These are phyloP conservation scores for Striga hermonthica DNA, from an alignment of 305 asterid species.

Conservation along the genomic window DNA sequence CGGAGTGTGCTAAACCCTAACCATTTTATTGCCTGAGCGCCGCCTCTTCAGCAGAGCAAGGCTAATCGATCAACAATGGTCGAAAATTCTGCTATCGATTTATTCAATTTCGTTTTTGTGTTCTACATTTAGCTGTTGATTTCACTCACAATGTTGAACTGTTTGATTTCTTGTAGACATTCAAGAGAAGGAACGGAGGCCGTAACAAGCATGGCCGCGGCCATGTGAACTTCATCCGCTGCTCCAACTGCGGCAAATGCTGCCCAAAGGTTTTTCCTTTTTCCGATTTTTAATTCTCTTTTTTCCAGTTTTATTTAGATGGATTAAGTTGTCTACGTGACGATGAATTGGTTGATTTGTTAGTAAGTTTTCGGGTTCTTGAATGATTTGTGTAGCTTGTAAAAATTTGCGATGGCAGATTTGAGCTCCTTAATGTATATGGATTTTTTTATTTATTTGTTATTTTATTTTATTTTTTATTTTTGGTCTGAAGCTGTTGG, in stretches of 20 bases:
- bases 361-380: too few species aligned
- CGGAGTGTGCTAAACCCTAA: conserved; percentile 30
- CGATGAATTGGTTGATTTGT: too few species aligned
- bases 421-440: too few species aligned
- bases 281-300: neutral
- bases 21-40: conserved; percentile 7
- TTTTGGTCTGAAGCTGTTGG: too few species aligned
- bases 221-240: conserved; percentile 71
- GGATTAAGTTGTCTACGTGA: too few species aligned
- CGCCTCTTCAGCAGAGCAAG: conserved; percentile 33
- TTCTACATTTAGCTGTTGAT: neutral
- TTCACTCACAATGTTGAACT: neutral
- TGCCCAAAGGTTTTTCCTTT: conserved; percentile 73
- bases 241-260: conserved; percentile 92
- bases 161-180: conserved; percentile 49
- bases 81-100: neutral
- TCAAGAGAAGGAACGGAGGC: conserved; percentile 87
- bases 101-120: neutral
- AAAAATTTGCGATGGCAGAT: too few species aligned
- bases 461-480: too few species aligned
- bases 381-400: too few species aligned
- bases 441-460: too few species aligned
- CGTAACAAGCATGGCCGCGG: conserved; percentile 95
- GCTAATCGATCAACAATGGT: conserved; percentile 33
- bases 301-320: neutral